Evolutionary conservation across 208 protist species (phyloP), one percentile per base, ranked within the genome.

Genomic region (Tetramitus jugosus): DNA sequence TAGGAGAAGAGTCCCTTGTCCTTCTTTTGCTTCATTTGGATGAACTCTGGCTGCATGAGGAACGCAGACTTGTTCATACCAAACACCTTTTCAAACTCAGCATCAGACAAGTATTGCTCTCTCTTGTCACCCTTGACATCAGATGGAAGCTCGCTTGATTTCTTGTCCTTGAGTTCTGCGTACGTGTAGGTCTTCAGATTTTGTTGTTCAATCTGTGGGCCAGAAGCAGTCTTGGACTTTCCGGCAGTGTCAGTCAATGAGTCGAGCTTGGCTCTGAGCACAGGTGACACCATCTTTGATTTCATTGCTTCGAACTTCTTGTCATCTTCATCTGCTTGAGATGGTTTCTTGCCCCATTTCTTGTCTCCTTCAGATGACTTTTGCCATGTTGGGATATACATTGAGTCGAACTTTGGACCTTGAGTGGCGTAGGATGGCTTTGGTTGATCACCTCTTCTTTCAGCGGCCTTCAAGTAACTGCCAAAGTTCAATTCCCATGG

Each of bases 21-120:
- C 7, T 29, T 6, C 39, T 71, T 71, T 4, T 14, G 3, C 23
- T 49, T 71, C 3, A 29, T 71, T 71, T 71, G 65, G 29, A 17
- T 71, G 26, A 71, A 71, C 29, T 71, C 40, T 49, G 65, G 65
- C 39, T 49, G 35, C 1, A 20, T 71, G 26, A 31, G 43, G 40
- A 71, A 71, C 49, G 43, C 65, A 2, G 14, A 23, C 26, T 37
- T 29, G 29, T 7, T 29, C 65, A 71, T 71, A 20, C 49, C 49
- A 40, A 71, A 71, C 3, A 71, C 14, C 33, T 71, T 29, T 0
- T 33, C 3, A 37, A 71, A 71, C 1, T 71, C 65, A 49, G 37
- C 35, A 49, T 71, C 33, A 13, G 39, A 49, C 39, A 71, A 71
- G 31, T 71, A 71, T 49, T 71, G 65, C 17, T 71, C 65, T 49